Conservation (phyloP, 2,329 filamentous ascomycete species). For the Trichoderma sp. region DNA sequence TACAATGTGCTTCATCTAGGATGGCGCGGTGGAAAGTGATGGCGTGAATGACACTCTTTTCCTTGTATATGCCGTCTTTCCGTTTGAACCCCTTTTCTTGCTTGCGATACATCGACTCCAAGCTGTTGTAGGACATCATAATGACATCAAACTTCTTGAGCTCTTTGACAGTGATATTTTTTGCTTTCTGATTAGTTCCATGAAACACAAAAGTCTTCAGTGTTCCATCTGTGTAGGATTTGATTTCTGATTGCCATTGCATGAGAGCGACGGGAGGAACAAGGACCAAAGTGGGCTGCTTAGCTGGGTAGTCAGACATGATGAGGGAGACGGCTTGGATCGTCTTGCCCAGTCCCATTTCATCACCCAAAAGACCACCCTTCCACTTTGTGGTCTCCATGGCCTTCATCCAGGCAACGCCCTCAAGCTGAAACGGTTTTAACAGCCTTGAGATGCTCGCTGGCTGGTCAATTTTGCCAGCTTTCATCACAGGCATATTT, state of each 20-base stretch:
- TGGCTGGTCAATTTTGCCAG: constrained; percentile 52
- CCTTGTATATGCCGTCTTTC: constrained; percentile 76
- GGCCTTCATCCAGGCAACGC: constrained; percentile 87
- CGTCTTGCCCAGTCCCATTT: constrained; percentile 99
- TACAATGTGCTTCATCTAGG: constrained; percentile 92
- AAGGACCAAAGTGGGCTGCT: constrained; percentile 78
- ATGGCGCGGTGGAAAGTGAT: constrained; percentile 89
- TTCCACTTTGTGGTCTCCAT: constrained; percentile 86
- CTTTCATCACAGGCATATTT: constrained; percentile 63
- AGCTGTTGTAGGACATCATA: constrained; percentile 91
- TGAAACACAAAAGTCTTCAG: constrained; percentile 91
- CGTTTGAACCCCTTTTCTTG: constrained; percentile 87
- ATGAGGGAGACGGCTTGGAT: constrained; percentile 97
- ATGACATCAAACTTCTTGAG: constrained; percentile 86
- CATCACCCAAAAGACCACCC: constrained; percentile 88
- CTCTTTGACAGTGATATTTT: constrained; percentile 70
- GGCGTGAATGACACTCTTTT: constrained; percentile 75
- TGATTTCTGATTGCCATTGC: constrained; percentile 88
- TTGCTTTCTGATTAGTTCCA: constrained; percentile 79
- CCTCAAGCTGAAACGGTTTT: constrained; percentile 92
- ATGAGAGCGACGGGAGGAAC: constrained; percentile 92
- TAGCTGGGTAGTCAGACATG: constrained; percentile 93
- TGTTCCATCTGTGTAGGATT: constrained; percentile 78
- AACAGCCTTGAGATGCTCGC: constrained; percentile 74
- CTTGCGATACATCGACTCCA: constrained; percentile 90